A percentile compares a stretch with the other conserved stretches of the same genome.
phyloP scores from a whole-genome alignment of 176 grass and related monocot genomes.

The Leersia perrieri region DNA sequence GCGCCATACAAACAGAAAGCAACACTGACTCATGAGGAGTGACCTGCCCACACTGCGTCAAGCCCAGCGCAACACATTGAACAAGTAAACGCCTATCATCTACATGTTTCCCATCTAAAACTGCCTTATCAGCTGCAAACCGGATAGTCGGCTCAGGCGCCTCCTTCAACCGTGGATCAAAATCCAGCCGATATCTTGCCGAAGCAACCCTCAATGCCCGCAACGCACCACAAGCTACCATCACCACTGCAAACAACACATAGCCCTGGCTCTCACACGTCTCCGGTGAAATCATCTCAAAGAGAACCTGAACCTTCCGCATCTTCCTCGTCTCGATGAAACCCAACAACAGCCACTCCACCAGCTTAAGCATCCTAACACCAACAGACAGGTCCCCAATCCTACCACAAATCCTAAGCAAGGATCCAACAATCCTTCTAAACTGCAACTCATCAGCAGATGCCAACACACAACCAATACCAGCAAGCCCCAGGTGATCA shows the following conservation, averaged over 20 bases:
- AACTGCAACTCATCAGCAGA: constrained; percentile 34
- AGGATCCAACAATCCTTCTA: constrained; percentile 22
- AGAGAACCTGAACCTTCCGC: constrained; percentile 51
- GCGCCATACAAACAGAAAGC: constrained; percentile 40
- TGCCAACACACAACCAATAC: constrained; percentile 57
- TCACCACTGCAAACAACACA: constrained; percentile 47
- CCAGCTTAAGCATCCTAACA: constrained; percentile 64
- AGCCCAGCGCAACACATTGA: constrained; percentile 66
- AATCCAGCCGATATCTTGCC: constrained; percentile 51
- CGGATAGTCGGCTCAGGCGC: constrained; percentile 55
- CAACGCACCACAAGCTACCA: constrained; percentile 55
- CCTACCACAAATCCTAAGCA: constrained; percentile 53
- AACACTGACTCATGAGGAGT: constrained; percentile 50
- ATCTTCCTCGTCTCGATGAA: constrained; percentile 50
- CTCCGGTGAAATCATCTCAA: constrained; percentile 36
- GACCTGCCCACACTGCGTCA: constrained; percentile 59
- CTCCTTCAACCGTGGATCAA: constrained; percentile 53
- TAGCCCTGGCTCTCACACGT: constrained; percentile 31
- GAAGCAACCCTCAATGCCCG: constrained; percentile 52
- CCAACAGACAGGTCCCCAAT: constrained; percentile 16
- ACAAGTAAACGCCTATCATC: constrained; percentile 41
- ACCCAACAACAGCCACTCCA: constrained; percentile 69
- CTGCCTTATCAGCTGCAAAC: constrained; percentile 43
- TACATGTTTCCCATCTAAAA: constrained; percentile 18
- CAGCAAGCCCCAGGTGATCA: constrained; percentile 48